Base-by-base conservation (phyloP, 345 rosid species). In the Euphorbia lathyris region DNA sequence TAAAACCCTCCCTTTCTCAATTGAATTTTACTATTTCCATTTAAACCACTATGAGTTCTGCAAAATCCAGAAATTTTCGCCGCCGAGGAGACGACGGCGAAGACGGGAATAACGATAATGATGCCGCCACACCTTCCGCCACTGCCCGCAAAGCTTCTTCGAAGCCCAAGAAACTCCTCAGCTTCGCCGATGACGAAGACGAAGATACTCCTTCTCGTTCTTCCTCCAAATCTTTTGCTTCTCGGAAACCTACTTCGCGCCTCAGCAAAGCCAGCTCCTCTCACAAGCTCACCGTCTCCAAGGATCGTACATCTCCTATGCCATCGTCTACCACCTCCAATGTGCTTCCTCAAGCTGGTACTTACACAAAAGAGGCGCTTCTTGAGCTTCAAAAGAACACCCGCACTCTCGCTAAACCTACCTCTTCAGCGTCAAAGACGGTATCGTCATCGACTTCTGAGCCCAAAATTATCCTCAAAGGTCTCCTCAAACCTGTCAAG, bases 371-470 rank as follows among this genome's bases (percentile, higher is more conserved):
- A 77, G 98, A 94, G 78, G 88, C 91, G 16, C 82, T 94, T 17
- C 96, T 87, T 25, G 95, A 94, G 85, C 97, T 94, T 48, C 94
- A 85, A n/a, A 90, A 81, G 83, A 88, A 88, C 72, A 88, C 90
- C 16, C 85, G 86, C 58, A 85, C 86, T 66, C 86, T 90, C n/a
- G 86, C 87, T 0, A 73, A 82, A 1, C 76, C 80, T 45, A 22
- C 70, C 36, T 22, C 69, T 27, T 20, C 68, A 16, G 8, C 43
- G 58, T 12, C 75, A 27, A 91, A 51, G 47, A 13, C 47, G 14
- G 11, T 45, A 0, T 17, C 69, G 16, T n/a, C 58, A 5, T 51
- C 67, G 17, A 2, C 72, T 43, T 43, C 72, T 47, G 57, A 85
- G 68, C 92, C 90, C 40, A 85, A 65, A 78, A 74, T 87, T 71